A percentile compares a stretch with the other conserved stretches of the same genome.
Evolutionary conservation across 1,284 basidiomycete species (phyloP).

Genomic region (Naganishia albida): DNA sequence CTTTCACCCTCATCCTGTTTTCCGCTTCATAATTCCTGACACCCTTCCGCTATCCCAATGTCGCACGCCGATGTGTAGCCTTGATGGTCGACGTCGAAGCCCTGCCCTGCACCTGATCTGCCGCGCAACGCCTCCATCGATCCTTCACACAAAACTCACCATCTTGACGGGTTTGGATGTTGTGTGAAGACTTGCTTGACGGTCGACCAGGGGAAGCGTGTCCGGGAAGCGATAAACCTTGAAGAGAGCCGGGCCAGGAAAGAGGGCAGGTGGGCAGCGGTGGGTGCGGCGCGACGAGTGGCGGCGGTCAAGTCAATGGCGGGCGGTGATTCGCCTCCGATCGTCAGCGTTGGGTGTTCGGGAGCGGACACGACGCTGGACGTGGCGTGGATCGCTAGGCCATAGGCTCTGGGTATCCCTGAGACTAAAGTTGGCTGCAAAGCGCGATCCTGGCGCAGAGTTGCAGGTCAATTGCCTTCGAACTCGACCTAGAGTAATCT

Average conservation of each 20-base stretch:
- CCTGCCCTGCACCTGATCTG: constrained; percentile 14
- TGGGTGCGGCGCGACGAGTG: neutral
- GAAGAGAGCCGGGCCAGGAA: constrained; percentile 20
- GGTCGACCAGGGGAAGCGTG: constrained; percentile 23
- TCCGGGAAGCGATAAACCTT: constrained; percentile 17
- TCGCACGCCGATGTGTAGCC: no score
- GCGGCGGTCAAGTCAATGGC: constrained; percentile 24
- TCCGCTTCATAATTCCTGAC: neutral
- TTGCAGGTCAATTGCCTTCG: neutral
- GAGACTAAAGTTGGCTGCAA: neutral
- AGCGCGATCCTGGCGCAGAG: neutral
- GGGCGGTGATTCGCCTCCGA: constrained; percentile 28
- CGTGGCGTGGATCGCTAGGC: neutral
- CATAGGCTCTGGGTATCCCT: neutral
- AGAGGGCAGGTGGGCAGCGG: neutral
- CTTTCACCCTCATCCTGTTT: neutral
- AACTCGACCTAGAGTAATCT: neutral
- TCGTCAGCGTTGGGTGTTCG: constrained; percentile 17
- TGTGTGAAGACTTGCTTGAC: constrained; percentile 31
- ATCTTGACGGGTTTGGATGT: constrained; percentile 29
- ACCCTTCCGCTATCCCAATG: no score
- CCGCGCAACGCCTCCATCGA: neutral
- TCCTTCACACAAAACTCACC: constrained; percentile 14
- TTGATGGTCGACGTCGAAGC: no score
- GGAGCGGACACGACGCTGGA: neutral